Evolutionary conservation across 495 filamentous ascomycete species (phyloP).

Genomic region (Cladorrhinum samala): DNA sequence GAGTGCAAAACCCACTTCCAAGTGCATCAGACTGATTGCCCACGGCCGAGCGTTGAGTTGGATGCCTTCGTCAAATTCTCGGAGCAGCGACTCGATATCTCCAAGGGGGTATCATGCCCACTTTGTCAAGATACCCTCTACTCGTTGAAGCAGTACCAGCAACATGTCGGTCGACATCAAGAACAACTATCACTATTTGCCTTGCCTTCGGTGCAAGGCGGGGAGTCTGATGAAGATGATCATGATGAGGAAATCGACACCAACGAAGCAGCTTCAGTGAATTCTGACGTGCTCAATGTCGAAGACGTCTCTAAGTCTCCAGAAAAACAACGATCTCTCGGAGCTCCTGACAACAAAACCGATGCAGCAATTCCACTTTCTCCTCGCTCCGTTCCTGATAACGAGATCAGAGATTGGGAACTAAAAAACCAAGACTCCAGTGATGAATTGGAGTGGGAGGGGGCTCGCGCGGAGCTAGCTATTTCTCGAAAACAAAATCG

Average conservation of each 20-base stretch:
- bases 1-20: background rate
- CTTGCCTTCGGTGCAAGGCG: background rate
- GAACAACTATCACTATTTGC: slow-evolving; percentile 9
- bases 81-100: background rate
- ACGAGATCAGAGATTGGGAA: too few relatives aligned
- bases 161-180: slow-evolving; percentile 12
- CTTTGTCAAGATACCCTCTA: background rate
- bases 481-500: too few relatives aligned
- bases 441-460: too few relatives aligned
- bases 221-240: background rate
- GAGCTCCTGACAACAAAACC: too few relatives aligned
- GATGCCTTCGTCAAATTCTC: background rate
- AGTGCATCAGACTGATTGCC: background rate
- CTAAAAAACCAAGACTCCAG: too few relatives aligned
- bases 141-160: slow-evolving; percentile 4
- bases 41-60: background rate
- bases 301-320: too few relatives aligned
- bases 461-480: too few relatives aligned
- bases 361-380: too few relatives aligned
- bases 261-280: too few relatives aligned
- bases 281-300: too few relatives aligned
- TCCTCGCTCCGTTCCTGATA: too few relatives aligned
- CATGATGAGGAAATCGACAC: background rate
- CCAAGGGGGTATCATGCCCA: background rate
- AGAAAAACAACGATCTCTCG: too few relatives aligned